Evolutionary conservation across 192 early-diverging fungal species (phyloP).

Genomic region (Umbelopsis isabellina): DNA sequence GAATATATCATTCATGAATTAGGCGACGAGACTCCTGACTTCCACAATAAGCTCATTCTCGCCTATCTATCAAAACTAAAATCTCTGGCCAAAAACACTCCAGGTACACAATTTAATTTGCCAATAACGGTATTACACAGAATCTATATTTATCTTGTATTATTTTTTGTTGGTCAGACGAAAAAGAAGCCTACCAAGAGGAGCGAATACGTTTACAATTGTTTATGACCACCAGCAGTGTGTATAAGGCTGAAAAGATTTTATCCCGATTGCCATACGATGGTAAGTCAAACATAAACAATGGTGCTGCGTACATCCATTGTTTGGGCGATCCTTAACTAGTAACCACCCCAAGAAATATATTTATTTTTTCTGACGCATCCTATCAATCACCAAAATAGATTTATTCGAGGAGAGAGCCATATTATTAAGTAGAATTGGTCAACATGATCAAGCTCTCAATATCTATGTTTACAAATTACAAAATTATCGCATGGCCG

Average conservation of each 20-base stretch:
- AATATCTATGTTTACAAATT: constrained; percentile 82
- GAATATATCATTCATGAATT: constrained; percentile 79
- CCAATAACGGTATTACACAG: not conserved
- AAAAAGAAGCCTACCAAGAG: not conserved
- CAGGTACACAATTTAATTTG: constrained; percentile 1
- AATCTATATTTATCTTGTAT: not conserved
- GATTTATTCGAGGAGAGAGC: constrained; percentile 83
- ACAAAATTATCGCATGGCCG: constrained; percentile 65
- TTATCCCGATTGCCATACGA: constrained; percentile 76
- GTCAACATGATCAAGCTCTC: constrained; percentile 86
- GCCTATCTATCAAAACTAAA: constrained; percentile 75
- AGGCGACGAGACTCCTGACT: constrained; percentile 64
- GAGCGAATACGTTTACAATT: constrained; percentile 47
- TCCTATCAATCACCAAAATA: constrained; percentile 18
- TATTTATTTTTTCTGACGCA: not conserved
- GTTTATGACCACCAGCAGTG: constrained; percentile 71
- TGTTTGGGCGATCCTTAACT: too few species aligned
- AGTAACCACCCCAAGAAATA: too few species aligned
- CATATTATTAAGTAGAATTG: constrained; percentile 78
- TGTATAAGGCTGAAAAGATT: constrained; percentile 78
- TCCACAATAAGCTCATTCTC: constrained; percentile 82
- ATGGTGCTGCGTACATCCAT: too few species aligned
- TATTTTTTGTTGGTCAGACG: not conserved
- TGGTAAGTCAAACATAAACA: constrained; percentile 40
- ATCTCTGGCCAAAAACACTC: not conserved